Evolutionary conservation across 495 filamentous ascomycete species (phyloP).

Genomic region (Entonaema liquescens): DNA sequence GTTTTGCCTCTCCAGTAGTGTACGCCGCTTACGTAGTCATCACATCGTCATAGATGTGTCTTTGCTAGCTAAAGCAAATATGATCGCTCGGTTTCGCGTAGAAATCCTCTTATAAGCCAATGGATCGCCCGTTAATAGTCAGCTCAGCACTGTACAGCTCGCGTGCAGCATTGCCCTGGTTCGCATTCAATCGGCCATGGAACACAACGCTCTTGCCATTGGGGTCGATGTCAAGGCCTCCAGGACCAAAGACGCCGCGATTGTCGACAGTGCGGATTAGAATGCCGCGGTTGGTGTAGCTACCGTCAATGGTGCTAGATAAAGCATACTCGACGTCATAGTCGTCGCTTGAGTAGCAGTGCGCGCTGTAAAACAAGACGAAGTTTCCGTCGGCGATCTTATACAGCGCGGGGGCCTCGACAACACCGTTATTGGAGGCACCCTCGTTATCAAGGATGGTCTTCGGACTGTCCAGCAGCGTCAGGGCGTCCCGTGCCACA

Average conservation of each 20-base stretch:
- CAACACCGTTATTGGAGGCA: conserved; percentile 61
- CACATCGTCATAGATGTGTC: not conserved
- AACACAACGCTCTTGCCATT: conserved; percentile 42
- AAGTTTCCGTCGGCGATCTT: conserved; percentile 58
- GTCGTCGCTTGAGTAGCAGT: conserved; percentile 60
- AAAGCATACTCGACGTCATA: conserved; percentile 68
- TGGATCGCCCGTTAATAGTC: conserved; percentile 39
- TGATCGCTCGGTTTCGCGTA: not conserved
- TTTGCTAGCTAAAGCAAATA: not conserved
- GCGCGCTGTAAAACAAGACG: conserved; percentile 69
- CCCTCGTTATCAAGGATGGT: conserved; percentile 63
- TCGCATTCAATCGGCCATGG: conserved; percentile 40
- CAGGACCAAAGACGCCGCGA: conserved; percentile 41
- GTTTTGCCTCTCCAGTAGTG: not conserved
- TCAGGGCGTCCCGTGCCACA: conserved; percentile 59
- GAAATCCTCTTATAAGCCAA: conserved; percentile 1
- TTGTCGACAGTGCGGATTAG: conserved; percentile 43
- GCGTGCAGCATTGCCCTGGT: conserved; percentile 24
- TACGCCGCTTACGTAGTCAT: conserved; percentile 1
- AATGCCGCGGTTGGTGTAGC: conserved; percentile 55
- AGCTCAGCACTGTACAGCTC: conserved; percentile 42
- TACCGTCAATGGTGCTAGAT: conserved; percentile 54
- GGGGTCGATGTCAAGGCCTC: conserved; percentile 45
- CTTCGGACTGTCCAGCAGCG: conserved; percentile 57
- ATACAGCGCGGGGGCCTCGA: conserved; percentile 68